phyloP scores from a whole-genome alignment of 73 alveolate genomes.

The Paramecium primaurelia region DNA sequence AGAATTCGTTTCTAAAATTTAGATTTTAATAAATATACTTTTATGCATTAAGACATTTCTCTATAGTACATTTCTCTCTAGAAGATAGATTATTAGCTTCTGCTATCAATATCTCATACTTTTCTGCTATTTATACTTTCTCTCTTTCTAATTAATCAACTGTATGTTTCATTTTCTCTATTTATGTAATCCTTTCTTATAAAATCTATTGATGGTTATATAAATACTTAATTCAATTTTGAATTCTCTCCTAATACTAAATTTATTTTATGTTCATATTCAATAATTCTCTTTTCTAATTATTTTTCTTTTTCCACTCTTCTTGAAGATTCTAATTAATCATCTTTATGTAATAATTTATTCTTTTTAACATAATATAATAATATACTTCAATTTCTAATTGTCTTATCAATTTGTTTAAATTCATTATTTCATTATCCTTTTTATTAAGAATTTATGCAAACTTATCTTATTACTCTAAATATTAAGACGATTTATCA shows the following conservation, averaged over 20 bases:
- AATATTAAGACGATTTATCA: not conserved
- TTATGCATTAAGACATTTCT: not conserved
- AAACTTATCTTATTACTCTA: not conserved
- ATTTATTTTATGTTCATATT: conserved; percentile 19
- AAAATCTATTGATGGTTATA: not conserved
- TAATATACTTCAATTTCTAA: not conserved
- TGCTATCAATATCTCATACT: not conserved
- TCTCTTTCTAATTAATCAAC: conserved; percentile 7
- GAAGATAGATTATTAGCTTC: not conserved
- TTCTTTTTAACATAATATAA: not conserved
- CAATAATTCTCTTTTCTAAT: not conserved
- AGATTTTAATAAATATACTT: not conserved
- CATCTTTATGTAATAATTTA: not conserved
- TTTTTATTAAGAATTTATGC: conserved; percentile 8
- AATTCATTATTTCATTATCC: not conserved
- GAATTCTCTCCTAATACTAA: not conserved
- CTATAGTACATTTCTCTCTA: not conserved
- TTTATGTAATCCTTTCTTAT: not conserved
- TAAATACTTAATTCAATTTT: conserved; percentile 23
- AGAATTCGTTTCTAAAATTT: not conserved
- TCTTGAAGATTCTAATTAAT: not conserved
- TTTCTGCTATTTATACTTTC: not conserved
- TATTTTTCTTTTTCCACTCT: not conserved
- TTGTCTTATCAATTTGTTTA: not conserved
- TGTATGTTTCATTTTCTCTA: not conserved